Evolutionary conservation across 1,284 basidiomycete genomes (phyloP).

Genomic region (Ceratobasidium sp.): DNA sequence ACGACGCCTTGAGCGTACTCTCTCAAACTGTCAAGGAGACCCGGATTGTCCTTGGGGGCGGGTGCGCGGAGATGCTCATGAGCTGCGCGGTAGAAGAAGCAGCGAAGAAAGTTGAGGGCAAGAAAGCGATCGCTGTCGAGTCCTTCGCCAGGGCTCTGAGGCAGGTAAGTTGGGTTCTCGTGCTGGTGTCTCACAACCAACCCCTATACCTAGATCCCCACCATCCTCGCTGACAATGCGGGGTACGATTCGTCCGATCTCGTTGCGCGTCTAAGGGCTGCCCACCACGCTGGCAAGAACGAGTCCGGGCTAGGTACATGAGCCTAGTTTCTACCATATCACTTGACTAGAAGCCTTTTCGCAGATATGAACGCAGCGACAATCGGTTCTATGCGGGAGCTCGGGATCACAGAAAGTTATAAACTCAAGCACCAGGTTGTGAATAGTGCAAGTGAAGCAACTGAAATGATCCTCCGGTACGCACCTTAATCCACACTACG

Average conservation of each 20-base stretch:
- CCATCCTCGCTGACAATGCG: conserved; percentile 96
- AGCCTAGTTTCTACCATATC: background rate
- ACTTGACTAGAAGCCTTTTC: background rate
- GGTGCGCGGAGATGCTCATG: conserved; percentile 99
- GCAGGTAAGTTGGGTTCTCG: conserved; percentile 60
- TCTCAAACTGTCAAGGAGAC: conserved; percentile 99
- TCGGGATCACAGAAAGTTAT: conserved; percentile 95
- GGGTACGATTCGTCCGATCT: conserved; percentile 98
- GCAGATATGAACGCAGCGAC: conserved; percentile 88
- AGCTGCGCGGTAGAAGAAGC: conserved; percentile 92
- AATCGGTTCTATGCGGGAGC: conserved; percentile 87
- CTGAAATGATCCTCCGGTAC: conserved; percentile 97
- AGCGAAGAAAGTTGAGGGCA: conserved; percentile 86
- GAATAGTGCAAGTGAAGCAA: conserved; percentile 92
- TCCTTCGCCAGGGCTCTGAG: conserved; percentile 89
- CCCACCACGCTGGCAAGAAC: conserved; percentile 88
- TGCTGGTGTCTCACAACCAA: background rate
- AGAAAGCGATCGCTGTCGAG: conserved; percentile 96
- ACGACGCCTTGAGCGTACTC: conserved; percentile 96
- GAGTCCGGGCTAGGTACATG: conserved; percentile 88
- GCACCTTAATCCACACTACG: background rate
- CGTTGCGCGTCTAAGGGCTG: conserved; percentile 88
- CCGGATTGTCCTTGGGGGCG: conserved; percentile 91
- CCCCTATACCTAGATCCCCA: conserved; percentile 74
- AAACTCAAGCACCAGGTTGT: conserved; percentile 98